Base-by-base conservation (phyloP, 768 basidiomycete species). In the Hemileccinum rubropunctum region DNA sequence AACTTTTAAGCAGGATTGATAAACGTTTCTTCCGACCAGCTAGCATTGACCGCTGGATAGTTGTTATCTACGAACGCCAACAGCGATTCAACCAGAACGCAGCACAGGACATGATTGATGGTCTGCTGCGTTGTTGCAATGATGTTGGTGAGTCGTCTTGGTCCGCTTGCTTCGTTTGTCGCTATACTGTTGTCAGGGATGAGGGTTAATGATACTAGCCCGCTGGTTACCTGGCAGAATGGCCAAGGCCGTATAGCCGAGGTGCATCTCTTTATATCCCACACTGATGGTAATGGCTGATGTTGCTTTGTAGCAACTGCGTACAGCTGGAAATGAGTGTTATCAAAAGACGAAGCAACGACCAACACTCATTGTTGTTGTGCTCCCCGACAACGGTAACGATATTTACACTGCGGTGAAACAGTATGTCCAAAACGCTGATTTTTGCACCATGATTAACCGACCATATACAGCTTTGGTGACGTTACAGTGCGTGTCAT, bases 401-500 rank as follows among this genome's bases (percentile, higher is more conserved):
- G 87, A 91, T 44, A 79, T 89, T 10, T 91, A 91, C 57, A 82
- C 77, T 2, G 80, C 82, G 17, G 78, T 91, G 21, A 91, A 91
- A 69, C 84, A 89, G 88, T 91, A 59, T 53, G 82, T 75, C 47
- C 17, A 41, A 27, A 45, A 21, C 2, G 17, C 17, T 23, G 44
- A 15, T 35, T 41, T 27, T 37, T 49, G 4, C 27, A 15, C 38
- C 23, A 38, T 18, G 17, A 45, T 26, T 48, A 11, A 54, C 52
- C 49, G 26, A 51, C 38, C 17, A 13, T 12, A 28, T 61, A 34
- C 48, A 91, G 88, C 59, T 88, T 88, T 45, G 88, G 89, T 6
- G 88, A 91, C 57, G 72, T 86, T 36, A 68, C 69, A 34, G 80
- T 81, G 60, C 67, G 73, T 46, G 11, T 23, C 32, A 40, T 20